A percentile compares a stretch with the other conserved stretches of the same genome.
phyloP scores from a whole-genome alignment of 257 asterid genomes.

The Gardenia jasminoides region DNA sequence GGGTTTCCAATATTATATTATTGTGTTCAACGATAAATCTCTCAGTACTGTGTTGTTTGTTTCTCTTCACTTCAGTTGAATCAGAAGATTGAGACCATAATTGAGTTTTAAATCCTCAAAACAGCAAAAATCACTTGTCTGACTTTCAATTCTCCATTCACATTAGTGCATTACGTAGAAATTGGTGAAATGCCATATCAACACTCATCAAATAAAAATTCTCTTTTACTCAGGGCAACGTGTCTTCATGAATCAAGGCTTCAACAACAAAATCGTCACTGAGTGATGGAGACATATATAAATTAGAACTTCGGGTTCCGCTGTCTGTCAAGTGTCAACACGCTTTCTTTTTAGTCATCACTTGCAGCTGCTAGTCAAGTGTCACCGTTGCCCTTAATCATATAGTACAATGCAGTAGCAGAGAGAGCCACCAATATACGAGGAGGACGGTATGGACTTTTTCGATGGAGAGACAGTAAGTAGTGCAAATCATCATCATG shows the following conservation, averaged over 20 bases:
- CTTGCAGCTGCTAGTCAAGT: not conserved
- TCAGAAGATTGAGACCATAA: too few species aligned
- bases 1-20: too few species aligned
- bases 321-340: too few species aligned
- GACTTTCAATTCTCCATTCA: constrained; percentile 5
- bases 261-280: not conserved
- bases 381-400: not conserved
- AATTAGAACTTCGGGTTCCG: too few species aligned
- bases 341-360: too few species aligned
- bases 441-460: not conserved
- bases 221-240: not conserved
- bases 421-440: not conserved
- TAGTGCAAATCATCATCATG: constrained; percentile 6
- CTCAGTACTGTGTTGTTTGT: not conserved
- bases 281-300: too few species aligned
- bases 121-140: constrained; percentile 1
- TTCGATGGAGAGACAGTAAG: not conserved
- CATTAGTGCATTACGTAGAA: not conserved
- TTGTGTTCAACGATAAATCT: too few species aligned
- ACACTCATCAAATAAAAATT: not conserved
- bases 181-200: not conserved
- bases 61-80: not conserved
- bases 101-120: not conserved
- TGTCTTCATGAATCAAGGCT: not conserved
- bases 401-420: not conserved